Evolutionary conservation across 2,329 filamentous ascomycete genomes (phyloP), one percentile per base, ranked within the genome.

Genomic region (Gremmenia infestans): DNA sequence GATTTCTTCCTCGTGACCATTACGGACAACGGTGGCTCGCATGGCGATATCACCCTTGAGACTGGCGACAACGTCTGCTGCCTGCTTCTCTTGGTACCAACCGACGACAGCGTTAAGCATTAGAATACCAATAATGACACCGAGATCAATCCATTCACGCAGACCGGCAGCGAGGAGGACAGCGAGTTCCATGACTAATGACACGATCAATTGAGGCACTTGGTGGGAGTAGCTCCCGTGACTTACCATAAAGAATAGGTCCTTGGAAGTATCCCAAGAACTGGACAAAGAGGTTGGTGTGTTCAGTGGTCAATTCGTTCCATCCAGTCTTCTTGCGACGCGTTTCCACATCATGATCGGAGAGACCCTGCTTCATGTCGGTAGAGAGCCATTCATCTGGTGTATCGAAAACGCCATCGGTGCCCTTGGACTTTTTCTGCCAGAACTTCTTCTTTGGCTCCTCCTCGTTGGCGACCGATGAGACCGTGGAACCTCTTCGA

Each of bases 71-170:
- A 89, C 86, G 73, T 90, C 87, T 63, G 86, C 87, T 66, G 87
- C 87, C 74, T 89, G 86, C 77, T 90, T 90, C 74, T 90, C 87
- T 72, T 89, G 87, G 72, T 90, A 89, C 82, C 86, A 90, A 77
- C 87, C 87, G 71, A 89, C 87, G 61, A 85, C 75, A 63, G 87
- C 87, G 76, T 91, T 91, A 60, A 91, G 83, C 69, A 86, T 66
- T 54, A 91, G 76, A 72, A 91, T 90, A 77, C 81, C 87, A 66
- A 86, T 82, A 71, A 90, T 90, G 72, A 91, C 85, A 80, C 86
- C 86, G 64, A 89, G 81, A 76, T 91, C 87, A 62, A 89, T 80
- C 86, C 86, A 90, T 74, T 88, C 85, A 71, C 81, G 79, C 61
- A 91, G 83, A 81, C 86, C 87, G 69, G 84, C 84, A 65, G 87